These are phyloP conservation scores for Lathyrus tuberosus DNA, from an alignment of 306 rosid species.

Conservation along the genomic window DNA sequence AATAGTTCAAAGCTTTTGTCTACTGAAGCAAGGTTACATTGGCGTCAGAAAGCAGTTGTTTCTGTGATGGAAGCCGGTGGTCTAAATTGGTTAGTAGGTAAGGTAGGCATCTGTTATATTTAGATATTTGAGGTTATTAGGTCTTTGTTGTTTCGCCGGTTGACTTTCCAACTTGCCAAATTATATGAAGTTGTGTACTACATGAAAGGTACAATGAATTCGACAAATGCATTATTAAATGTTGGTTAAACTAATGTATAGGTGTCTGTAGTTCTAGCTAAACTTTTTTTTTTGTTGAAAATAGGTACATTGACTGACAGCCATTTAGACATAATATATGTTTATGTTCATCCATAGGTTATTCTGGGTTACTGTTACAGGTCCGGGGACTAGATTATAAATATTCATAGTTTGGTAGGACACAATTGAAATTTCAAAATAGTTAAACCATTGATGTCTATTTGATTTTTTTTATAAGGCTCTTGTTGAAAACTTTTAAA, in stretches of 20 bases:
- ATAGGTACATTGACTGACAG: background rate
- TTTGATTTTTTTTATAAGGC: background rate
- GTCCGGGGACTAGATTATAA: constrained; percentile 6
- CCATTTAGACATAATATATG: constrained; percentile 21
- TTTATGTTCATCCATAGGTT: background rate
- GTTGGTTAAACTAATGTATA: constrained; percentile 15
- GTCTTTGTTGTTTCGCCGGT: constrained; percentile 37
- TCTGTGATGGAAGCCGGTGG: constrained; percentile 99
- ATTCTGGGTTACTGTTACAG: constrained; percentile 18
- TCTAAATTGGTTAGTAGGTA: constrained; percentile 99
- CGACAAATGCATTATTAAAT: constrained; percentile 11
- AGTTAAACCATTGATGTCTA: constrained; percentile 3
- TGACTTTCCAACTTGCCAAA: constrained; percentile 26
- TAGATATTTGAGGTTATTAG: constrained; percentile 57
- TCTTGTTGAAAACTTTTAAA: background rate
- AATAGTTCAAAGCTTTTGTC: constrained; percentile 60
- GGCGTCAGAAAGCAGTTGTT: constrained; percentile 94
- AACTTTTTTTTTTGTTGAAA: background rate
- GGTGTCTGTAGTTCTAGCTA: constrained; percentile 9
- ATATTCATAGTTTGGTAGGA: constrained; percentile 10
- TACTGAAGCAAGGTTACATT: constrained; percentile 63
- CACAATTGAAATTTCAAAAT: background rate
- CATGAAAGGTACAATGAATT: constrained; percentile 27
- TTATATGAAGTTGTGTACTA: constrained; percentile 5
- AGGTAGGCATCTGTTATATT: constrained; percentile 74